Conservation (phyloP, 768 basidiomycete species). For the Lepiota brunneoincarnata region DNA sequence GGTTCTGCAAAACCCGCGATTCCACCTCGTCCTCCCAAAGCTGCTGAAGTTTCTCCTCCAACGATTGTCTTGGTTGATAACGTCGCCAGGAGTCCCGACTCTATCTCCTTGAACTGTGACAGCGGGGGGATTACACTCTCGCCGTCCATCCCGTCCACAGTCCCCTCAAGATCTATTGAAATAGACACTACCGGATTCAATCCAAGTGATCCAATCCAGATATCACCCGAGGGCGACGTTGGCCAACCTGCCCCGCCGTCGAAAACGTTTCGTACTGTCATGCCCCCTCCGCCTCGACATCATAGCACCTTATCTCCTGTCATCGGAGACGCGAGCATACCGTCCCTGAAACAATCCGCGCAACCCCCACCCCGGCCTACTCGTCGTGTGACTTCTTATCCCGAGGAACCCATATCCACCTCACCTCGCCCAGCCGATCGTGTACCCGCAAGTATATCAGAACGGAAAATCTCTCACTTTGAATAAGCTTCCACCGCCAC, state of each 20-base stretch:
- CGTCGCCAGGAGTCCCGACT: background rate
- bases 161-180: conserved; percentile 17
- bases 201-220: background rate
- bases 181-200: background rate
- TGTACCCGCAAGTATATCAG: conserved; percentile 19
- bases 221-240: conserved; percentile 11
- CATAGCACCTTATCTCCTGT: conserved; percentile 16
- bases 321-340: conserved; percentile 11
- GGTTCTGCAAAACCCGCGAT: conserved; percentile 21
- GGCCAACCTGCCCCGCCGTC: conserved; percentile 10
- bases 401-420: conserved; percentile 17
- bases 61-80: conserved; percentile 16
- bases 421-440: conserved; percentile 21
- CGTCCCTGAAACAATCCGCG: conserved; percentile 16
- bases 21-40: conserved; percentile 18
- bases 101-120: background rate
- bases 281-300: conserved; percentile 26
- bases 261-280: conserved; percentile 14
- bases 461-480: conserved; percentile 39
- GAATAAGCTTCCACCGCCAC: conserved; percentile 62
- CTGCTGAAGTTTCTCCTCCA: conserved; percentile 10
- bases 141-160: conserved; percentile 17
- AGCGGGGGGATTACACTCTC: background rate
- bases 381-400: conserved; percentile 30
- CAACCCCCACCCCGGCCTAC: conserved; percentile 47